These are phyloP conservation scores for Xerocomus amazonicus DNA, from an alignment of 1,284 basidiomycete genomes.

Conservation along the genomic window DNA sequence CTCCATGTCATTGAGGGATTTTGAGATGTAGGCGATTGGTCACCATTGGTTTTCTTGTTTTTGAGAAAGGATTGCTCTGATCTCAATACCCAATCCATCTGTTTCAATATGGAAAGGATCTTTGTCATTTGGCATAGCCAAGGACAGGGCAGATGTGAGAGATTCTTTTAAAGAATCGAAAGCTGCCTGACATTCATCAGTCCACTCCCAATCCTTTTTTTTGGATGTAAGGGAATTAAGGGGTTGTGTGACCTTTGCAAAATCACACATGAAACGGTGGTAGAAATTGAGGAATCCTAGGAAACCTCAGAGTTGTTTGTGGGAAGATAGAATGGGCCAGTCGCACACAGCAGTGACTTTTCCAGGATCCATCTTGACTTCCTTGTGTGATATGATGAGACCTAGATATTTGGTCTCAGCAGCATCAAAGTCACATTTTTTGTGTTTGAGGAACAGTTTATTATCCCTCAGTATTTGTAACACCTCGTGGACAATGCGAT, in stretches of 20 bases:
- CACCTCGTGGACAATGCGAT: background rate
- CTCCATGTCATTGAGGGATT: background rate
- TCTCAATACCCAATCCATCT: background rate
- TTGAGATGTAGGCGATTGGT: background rate
- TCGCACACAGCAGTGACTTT: background rate
- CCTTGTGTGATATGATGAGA: background rate
- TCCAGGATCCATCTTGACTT: background rate
- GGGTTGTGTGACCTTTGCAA: background rate
- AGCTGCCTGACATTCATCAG: background rate
- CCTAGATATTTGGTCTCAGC: background rate
- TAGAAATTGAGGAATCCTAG: background rate
- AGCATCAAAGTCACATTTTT: background rate
- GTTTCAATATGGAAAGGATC: background rate
- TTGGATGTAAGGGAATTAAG: background rate
- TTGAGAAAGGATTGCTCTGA: background rate
- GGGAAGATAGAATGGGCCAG: background rate
- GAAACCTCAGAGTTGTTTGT: background rate
- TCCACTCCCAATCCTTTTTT: background rate
- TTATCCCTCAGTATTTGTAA: background rate
- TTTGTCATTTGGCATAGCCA: background rate
- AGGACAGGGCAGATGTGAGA: background rate
- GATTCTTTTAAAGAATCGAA: background rate
- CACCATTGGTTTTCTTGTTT: background rate
- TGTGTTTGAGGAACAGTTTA: background rate
- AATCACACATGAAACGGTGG: background rate